Evolutionary conservation across 139 green algal species (phyloP).

Genomic region (Bryopsis sp.): DNA sequence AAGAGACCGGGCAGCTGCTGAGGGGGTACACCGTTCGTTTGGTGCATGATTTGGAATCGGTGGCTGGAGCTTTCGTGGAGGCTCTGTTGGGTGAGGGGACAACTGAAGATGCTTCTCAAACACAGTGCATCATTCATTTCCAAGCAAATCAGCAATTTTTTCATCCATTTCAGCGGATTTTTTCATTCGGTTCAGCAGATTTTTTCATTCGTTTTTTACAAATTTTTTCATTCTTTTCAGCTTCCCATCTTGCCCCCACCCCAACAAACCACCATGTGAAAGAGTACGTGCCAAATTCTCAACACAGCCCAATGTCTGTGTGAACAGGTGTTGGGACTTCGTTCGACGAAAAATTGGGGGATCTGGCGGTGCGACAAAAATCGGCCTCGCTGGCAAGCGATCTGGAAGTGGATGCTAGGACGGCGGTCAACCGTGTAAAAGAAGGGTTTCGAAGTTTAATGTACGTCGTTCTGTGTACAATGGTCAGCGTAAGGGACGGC

Average conservation of each 20-base stretch:
- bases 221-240: too few species aligned
- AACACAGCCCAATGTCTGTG: too few species aligned
- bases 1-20: background rate
- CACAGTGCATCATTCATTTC: too few species aligned
- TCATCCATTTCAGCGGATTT: background rate
- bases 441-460: conserved; percentile 13
- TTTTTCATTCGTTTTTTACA: too few species aligned
- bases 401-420: conserved; percentile 12
- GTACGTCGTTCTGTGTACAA: conserved; percentile 15
- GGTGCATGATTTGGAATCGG: conserved; percentile 8
- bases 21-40: background rate
- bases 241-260: too few species aligned
- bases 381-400: background rate
- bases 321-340: conserved; percentile 1
- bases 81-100: background rate
- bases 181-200: too few species aligned
- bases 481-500: too few species aligned
- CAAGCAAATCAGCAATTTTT: background rate
- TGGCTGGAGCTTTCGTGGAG: background rate
- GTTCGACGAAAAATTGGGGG: conserved; percentile 8
- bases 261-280: too few species aligned
- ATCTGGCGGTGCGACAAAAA: conserved; percentile 3
- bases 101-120: too few species aligned
- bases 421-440: conserved; percentile 2
- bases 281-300: too few species aligned